Evolutionary conservation across 2,329 filamentous ascomycete species (phyloP), one percentile per base, ranked within the genome.

Genomic region (Calonectria pseudoreteaudii): DNA sequence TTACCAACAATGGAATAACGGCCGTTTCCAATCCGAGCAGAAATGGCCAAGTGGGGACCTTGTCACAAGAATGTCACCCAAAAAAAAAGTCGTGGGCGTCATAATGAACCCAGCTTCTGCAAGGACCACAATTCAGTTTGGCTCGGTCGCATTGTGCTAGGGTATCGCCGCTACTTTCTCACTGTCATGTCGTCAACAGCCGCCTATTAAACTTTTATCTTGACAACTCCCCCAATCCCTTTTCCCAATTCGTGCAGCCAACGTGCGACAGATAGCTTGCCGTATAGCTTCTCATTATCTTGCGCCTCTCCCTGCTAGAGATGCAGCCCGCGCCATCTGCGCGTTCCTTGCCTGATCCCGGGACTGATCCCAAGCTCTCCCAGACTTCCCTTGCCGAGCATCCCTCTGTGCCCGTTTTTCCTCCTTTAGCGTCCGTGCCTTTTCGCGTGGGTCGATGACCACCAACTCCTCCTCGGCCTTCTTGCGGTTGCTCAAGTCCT

Each of bases 381-480:
- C 88, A 53, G 87, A 87, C 28, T 88, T 89, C 16, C 88, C 89
- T 36, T 87, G 83, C 74, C 87, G 86, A 20, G 86, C 87, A 41
- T 91, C 92, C 74, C 90, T 88, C 76, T 90, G 89, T 14, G 89
- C 89, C 78, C 87, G 91, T 82, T 91, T 91, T 80, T 91, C 91
- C 74, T 93, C 91, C 81, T 91, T 89, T 49, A 97, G 87, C 49
- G 93, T 93, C 82, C 91, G 92, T 56, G 94, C 93, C 83, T 94
- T 95, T 83, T 96, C 95, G 71, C 95, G 88, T 1, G 96, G 96
- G 86, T 99, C 97, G 84, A 98, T 98, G 4, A 98, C 95, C 58
- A 98, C 91, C 53, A 98, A 84, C 80, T 98, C 95, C 72, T 98
- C 95, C 81, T 97, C 95, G 68, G 96, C 96, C 84, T 97, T 96